Conservation (phyloP, 176 grass and related monocot species). For the Otatea glauca region DNA sequence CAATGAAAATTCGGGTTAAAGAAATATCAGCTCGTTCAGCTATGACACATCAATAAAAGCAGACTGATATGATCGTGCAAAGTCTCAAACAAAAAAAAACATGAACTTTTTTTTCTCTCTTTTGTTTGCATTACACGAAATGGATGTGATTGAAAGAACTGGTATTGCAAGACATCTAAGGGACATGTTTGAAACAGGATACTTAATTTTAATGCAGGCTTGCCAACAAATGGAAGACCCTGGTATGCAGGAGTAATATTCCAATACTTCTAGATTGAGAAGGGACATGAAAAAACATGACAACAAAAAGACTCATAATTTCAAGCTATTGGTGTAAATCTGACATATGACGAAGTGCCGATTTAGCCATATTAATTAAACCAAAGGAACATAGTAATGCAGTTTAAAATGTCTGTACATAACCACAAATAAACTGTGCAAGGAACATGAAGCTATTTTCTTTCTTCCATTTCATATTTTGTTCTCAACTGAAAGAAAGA, state of each 20-base stretch:
- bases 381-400: background rate
- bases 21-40: conserved; percentile 19
- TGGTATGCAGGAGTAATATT: conserved; percentile 7
- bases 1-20: background rate
- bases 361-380: conserved; percentile 15
- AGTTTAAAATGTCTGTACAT: background rate
- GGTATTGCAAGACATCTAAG: conserved; percentile 2
- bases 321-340: conserved; percentile 2
- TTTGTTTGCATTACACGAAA: background rate
- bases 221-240: conserved; percentile 15
- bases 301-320: background rate
- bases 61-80: background rate
- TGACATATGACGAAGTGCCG: background rate
- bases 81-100: background rate
- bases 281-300: background rate
- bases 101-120: background rate
- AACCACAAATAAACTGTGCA: conserved; percentile 11
- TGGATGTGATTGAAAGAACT: conserved; percentile 29
- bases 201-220: background rate
- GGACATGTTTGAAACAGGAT: background rate
- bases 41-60: background rate
- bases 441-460: background rate
- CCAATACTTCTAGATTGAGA: background rate
- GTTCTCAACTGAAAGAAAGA: background rate
- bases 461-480: background rate